Conservation (phyloP, 202 grass and related monocot species). For the Schoenoplectus tabernaemontani region DNA sequence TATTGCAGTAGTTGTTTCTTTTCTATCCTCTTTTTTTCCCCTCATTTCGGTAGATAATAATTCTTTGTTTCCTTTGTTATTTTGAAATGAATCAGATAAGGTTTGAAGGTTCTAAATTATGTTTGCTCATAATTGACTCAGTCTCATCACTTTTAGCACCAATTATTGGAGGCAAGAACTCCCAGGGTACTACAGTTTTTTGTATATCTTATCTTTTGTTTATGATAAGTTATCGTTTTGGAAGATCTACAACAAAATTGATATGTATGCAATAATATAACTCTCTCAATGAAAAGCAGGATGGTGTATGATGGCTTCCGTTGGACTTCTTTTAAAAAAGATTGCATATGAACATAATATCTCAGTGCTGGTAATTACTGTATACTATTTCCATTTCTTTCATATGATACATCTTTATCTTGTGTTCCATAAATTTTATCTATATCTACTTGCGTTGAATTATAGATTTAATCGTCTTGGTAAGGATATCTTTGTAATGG, state of each 20-base stretch:
- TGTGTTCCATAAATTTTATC: neutral
- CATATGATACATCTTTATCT: neutral
- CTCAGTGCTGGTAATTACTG: slow-evolving; percentile 48
- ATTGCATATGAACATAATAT: slow-evolving; percentile 66
- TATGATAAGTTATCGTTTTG: neutral
- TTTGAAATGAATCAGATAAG: slow-evolving; percentile 33
- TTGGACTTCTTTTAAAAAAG: slow-evolving; percentile 59
- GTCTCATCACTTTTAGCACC: slow-evolving; percentile 73
- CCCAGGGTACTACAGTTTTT: slow-evolving; percentile 47
- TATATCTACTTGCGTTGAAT: neutral
- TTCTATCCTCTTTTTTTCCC: neutral
- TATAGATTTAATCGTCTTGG: neutral
- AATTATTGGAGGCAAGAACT: slow-evolving; percentile 64
- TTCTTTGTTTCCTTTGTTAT: slow-evolving; percentile 14
- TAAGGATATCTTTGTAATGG: neutral
- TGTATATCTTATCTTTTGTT: slow-evolving; percentile 1
- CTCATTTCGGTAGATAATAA: neutral
- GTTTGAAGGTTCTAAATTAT: slow-evolving; percentile 27
- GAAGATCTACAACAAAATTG: neutral
- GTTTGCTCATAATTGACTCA: slow-evolving; percentile 45
- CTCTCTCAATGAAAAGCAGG: slow-evolving; percentile 26
- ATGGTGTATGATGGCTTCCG: slow-evolving; percentile 34
- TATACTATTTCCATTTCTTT: neutral
- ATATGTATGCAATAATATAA: neutral
- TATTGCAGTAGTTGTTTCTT: slow-evolving; percentile 11